Evolutionary conservation across 2,329 filamentous ascomycete genomes (phyloP).

Genomic region (Magnaporthiopsis incrustans): DNA sequence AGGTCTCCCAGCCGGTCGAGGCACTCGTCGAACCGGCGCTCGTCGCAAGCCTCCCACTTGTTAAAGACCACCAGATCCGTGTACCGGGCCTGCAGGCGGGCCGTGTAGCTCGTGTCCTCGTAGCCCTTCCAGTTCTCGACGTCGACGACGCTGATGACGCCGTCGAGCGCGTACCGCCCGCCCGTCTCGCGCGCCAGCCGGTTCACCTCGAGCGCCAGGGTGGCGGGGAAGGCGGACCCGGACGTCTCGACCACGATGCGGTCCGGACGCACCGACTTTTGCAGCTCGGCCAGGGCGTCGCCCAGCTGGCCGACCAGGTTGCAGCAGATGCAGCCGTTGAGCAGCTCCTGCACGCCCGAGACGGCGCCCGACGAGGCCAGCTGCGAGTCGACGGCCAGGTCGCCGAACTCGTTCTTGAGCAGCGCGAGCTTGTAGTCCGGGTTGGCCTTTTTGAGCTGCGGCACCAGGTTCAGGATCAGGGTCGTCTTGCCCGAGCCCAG

Average conservation of each 20-base stretch:
- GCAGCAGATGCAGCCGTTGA: slow-evolving; percentile 98
- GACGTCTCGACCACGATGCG: slow-evolving; percentile 92
- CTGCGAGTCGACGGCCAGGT: slow-evolving; percentile 87
- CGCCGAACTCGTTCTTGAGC: slow-evolving; percentile 97
- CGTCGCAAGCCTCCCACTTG: slow-evolving; percentile 76
- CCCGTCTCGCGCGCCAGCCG: slow-evolving; percentile 62
- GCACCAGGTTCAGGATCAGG: slow-evolving; percentile 85
- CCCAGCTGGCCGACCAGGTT: slow-evolving; percentile 90
- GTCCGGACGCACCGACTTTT: slow-evolving; percentile 49
- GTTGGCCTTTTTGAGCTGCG: slow-evolving; percentile 71
- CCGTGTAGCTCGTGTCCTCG: slow-evolving; percentile 83
- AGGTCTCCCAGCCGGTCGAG: slow-evolving; percentile 73
- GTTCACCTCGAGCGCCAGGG: slow-evolving; percentile 84
- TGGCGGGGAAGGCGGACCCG: slow-evolving; percentile 81
- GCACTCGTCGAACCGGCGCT: slow-evolving; percentile 68
- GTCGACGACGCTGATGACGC: slow-evolving; percentile 83
- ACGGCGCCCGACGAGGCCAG: slow-evolving; percentile 77
- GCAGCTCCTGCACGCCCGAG: slow-evolving; percentile 81
- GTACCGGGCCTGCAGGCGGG: slow-evolving; percentile 78
- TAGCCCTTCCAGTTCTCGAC: slow-evolving; percentile 95
- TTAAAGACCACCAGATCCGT: slow-evolving; percentile 89
- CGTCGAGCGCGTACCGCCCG: slow-evolving; percentile 67
- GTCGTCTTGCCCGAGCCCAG: slow-evolving; percentile 95
- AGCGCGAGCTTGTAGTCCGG: slow-evolving; percentile 79
- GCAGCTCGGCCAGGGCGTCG: slow-evolving; percentile 70